Base-by-base conservation (phyloP, 306 rosid species). In the Rosa multiflora region DNA sequence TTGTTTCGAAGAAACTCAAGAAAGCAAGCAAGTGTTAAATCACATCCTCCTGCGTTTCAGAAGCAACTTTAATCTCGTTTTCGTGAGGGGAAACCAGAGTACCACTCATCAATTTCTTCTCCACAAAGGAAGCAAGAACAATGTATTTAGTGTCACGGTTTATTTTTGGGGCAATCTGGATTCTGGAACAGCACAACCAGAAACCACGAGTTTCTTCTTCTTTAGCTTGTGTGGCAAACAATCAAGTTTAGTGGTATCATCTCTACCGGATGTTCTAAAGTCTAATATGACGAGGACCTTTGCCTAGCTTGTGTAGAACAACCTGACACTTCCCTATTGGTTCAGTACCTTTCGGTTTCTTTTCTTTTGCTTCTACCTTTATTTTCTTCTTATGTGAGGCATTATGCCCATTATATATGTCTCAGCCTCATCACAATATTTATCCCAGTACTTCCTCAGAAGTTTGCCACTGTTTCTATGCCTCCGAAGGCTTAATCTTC, bases 401-500 rank as follows among this genome's bases (percentile, higher is more conserved):
- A 47, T 67, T 84, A 26, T 47, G 73, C 14, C 48, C 70, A n/a
- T 67, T 40, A 76, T 61, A 44, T 77, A 61, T 49, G 10, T 84
- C 76, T 51, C 56, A 70, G 59, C 61, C 72, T 71, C 52, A 52
- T 15, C n/a, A 62, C 43, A 39, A 32, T 68, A 9, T 20, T 78
- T 53, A 26, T 73, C 53, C 62, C 23, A 48, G 42, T 44, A 81
- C 77, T 66, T 82, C 35, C 14, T 59, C 71, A 83, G 44, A 26
- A 47, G 18, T 77, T 77, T 67, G 78, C 73, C 40, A 44, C 77
- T 80, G 51, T 79, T 86, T 66, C 70, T 76, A 15, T 46, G 66
- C 80, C 82, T 85, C 78, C 74, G 7, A 84, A 17, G 83, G 62
- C 56, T 70, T 87, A 20, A 2, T 77, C 82, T 82, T 85, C 86